Conservation (phyloP, 768 basidiomycete species). For the Agrocybe pediades region DNA sequence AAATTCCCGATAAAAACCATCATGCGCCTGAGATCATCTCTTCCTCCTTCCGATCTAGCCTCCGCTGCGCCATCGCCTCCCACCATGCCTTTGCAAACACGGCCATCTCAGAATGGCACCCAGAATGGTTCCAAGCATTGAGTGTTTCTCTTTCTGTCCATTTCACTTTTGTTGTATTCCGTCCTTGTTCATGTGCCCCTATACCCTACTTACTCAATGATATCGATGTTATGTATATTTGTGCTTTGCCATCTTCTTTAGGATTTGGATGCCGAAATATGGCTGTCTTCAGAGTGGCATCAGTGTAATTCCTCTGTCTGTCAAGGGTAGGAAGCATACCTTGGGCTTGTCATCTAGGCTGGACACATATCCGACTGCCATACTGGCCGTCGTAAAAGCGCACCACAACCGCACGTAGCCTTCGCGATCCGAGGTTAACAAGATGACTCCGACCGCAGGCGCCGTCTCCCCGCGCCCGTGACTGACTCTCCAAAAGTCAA, state of each 20-base stretch:
- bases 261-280: slow-evolving; percentile 42
- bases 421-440: slow-evolving; percentile 49
- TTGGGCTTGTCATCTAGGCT: slow-evolving; percentile 54
- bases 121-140: slow-evolving; percentile 26
- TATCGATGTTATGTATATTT: slow-evolving; percentile 61
- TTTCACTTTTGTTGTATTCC: slow-evolving; percentile 10
- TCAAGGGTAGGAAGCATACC: slow-evolving; percentile 36
- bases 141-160: slow-evolving; percentile 4
- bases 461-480: slow-evolving; percentile 16
- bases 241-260: slow-evolving; percentile 28
- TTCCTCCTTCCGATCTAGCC: slow-evolving; percentile 31
- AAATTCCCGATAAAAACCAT: slow-evolving; percentile 95
- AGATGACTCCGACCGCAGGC: slow-evolving; percentile 62
- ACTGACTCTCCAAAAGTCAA: slow-evolving; percentile 50
- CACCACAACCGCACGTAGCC: slow-evolving; percentile 71
- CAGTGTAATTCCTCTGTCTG: not conserved
- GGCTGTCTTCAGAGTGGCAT: slow-evolving; percentile 29
- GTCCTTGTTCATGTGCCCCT: slow-evolving; percentile 10
- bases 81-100: slow-evolving; percentile 30
- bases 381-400: slow-evolving; percentile 80
- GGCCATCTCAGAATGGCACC: slow-evolving; percentile 18
- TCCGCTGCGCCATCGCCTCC: slow-evolving; percentile 31
- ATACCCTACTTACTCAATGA: slow-evolving; percentile 28
- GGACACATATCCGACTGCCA: slow-evolving; percentile 77
- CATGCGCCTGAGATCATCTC: slow-evolving; percentile 72